Base-by-base conservation (phyloP, 2,329 filamentous ascomycete genomes). In the Trichoderma brevicompactum region DNA sequence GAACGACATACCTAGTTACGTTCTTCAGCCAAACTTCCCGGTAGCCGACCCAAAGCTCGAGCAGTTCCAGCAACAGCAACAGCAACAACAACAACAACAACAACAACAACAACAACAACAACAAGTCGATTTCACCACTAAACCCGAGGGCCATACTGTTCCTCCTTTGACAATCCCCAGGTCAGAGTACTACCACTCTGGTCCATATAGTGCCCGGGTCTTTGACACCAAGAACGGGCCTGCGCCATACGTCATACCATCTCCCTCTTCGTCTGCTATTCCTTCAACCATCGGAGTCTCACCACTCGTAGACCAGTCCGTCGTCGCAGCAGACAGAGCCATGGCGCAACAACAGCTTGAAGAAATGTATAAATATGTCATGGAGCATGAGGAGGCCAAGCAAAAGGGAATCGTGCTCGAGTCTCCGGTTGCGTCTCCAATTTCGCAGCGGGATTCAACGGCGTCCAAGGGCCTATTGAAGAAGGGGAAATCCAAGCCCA, bases 361-460 rank as follows among this genome's bases (percentile, higher is more conserved):
- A 76, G 88, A 92, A 72, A 88, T 98, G 75, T 98, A 97, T 79
- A 92, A 89, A 68, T 90, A 93, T 70, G 94, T 97, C 69, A 90
- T 97, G 88, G 92, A 93, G 76, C 91, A 96, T 71, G 94, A 97
- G 73, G 86, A 85, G 65, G 86, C 86, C 59, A 89, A 88, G 75
- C 80, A 83, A 69, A 81, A 81, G 54, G 87, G 87, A 38, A 73
- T 85, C 48, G 76, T 77, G 17, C 79, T 85, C 50, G 80, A 83
- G 23, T 64, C 75, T 23, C 80, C 81, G 15, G 65, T 80, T 9
- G 66, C 77, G 38, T 70, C 79, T 4, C 67, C 68, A 7, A 70
- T 76, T 34, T 62, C 65, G 36, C 73, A 70, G 38, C 70, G 69
- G 56, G 72, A 65, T 66, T 69, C 66, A 64, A 72, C 68, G 54